Conservation (phyloP, 129 eudicot species). For the Centrapalus pauciflorus region DNA sequence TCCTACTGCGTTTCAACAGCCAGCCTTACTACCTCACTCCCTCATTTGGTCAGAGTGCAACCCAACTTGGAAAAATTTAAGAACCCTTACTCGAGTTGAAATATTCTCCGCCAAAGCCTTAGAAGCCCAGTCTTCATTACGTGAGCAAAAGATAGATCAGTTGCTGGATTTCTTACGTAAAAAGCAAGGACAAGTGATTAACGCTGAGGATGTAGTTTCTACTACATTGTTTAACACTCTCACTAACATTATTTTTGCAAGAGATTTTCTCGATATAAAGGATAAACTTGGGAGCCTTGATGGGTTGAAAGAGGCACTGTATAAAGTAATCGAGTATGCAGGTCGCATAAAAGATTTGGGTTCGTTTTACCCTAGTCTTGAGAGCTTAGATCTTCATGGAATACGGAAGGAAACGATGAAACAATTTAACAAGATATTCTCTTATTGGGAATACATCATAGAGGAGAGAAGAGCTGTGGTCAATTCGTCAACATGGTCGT, state of each 20-base stretch:
- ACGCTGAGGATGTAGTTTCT: constrained; percentile 6
- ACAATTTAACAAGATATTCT: neutral
- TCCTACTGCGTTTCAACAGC: constrained; percentile 3
- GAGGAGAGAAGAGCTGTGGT: constrained; percentile 8
- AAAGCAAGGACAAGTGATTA: constrained; percentile 5
- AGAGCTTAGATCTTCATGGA: constrained; percentile 14
- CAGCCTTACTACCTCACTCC: neutral
- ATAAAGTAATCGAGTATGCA: neutral
- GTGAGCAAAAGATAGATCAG: constrained; percentile 4
- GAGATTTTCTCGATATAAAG: constrained; percentile 1
- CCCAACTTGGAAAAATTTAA: constrained; percentile 6
- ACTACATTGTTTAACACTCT: constrained; percentile 11
- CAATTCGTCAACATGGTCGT: constrained; percentile 7
- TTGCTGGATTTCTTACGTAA: constrained; percentile 9
- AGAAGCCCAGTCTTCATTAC: neutral
- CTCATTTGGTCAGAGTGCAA: neutral
- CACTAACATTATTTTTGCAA: constrained; percentile 8
- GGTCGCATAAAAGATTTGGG: constrained; percentile 11
- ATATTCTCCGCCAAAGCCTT: constrained; percentile 16
- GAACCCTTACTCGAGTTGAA: constrained; percentile 4
- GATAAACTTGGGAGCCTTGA: neutral
- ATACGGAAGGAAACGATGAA: neutral
- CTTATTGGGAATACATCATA: constrained; percentile 16
- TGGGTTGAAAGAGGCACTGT: neutral
- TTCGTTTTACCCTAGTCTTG: constrained; percentile 8